Conservation (phyloP, 768 basidiomycete genomes). For the Leucogyrophana mollusca region DNA sequence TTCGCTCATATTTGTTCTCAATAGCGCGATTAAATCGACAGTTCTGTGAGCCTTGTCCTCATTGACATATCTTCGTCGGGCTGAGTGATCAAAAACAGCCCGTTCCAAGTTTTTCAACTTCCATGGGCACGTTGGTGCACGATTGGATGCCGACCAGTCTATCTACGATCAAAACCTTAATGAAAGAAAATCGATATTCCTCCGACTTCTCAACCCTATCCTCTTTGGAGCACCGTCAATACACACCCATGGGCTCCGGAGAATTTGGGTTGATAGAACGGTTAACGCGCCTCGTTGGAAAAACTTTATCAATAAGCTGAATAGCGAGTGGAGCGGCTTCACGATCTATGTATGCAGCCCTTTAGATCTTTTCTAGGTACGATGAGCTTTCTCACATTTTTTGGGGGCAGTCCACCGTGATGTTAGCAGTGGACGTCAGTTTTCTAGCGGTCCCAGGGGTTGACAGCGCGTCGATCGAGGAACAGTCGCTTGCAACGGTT, state of each 20-base stretch:
- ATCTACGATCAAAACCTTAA: slow-evolving; percentile 12
- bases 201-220: slow-evolving; percentile 34
- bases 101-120: slow-evolving; percentile 32
- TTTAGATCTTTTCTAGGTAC: not conserved
- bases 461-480: slow-evolving; percentile 7
- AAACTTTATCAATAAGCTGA: slow-evolving; percentile 39
- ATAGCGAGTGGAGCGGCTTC: slow-evolving; percentile 47
- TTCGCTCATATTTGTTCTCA: not conserved
- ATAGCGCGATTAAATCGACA: slow-evolving; percentile 11
- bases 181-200: slow-evolving; percentile 30
- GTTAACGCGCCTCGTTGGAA: slow-evolving; percentile 39
- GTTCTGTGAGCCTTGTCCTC: slow-evolving; percentile 8
- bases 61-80: slow-evolving; percentile 4
- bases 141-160: slow-evolving; percentile 29
- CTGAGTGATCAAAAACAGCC: slow-evolving; percentile 14
- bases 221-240: slow-evolving; percentile 47
- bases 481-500: slow-evolving; percentile 19
- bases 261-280: slow-evolving; percentile 44
- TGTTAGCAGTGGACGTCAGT: slow-evolving; percentile 53
- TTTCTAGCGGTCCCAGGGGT: slow-evolving; percentile 50
- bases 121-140: slow-evolving; percentile 35
- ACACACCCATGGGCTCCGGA: slow-evolving; percentile 38
- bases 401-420: slow-evolving; percentile 41
- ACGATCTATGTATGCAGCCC: slow-evolving; percentile 43
- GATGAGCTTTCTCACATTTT: not conserved